phyloP scores from a whole-genome alignment of 768 basidiomycete genomes.

The Serendipita vermifera region DNA sequence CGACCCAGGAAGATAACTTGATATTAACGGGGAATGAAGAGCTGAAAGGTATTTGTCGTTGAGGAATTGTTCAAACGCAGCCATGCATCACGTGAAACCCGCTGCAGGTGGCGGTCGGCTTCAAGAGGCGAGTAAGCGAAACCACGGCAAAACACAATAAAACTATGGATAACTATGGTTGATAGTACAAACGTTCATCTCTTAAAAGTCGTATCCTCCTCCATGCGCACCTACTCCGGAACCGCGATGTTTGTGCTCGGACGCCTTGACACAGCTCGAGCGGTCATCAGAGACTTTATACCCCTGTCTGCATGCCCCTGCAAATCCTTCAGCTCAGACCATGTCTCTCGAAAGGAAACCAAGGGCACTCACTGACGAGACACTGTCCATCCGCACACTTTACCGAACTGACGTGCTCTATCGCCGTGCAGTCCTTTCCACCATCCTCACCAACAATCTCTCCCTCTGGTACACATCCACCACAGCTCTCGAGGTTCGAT shows the following conservation, averaged over 20 bases:
- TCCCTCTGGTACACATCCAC: neutral
- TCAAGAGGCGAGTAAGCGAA: neutral
- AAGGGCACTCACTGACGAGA: conserved; percentile 26
- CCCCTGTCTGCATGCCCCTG: neutral
- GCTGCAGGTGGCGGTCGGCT: conserved; percentile 6
- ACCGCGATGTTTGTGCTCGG: neutral
- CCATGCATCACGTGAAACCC: conserved; percentile 10
- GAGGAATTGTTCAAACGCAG: conserved; percentile 13
- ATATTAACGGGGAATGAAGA: conserved; percentile 8
- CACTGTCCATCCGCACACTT: conserved; percentile 27
- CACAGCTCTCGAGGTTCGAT: neutral
- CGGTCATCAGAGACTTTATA: neutral
- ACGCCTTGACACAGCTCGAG: neutral
- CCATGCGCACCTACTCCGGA: no score
- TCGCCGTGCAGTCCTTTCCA: conserved; percentile 34
- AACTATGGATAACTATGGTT: no score
- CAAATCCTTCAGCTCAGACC: no score
- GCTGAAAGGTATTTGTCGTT: conserved; percentile 13
- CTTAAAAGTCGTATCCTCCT: no score
- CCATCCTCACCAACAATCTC: conserved; percentile 17
- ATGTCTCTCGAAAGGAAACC: neutral
- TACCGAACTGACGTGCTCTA: conserved; percentile 30
- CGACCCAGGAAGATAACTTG: neutral
- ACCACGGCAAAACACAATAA: neutral
- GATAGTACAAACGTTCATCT: no score